Conservation (phyloP, 306 rosid genomes). For the barrel medic (Medicago truncatula) region MtrunA17r5.0-ANR NC_053045.1:34878501-34879000, state of each 20-base stretch:
- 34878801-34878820: neutral
- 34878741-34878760: neutral
- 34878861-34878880: neutral
- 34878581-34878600: neutral
- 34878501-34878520: neutral
- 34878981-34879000: constrained; percentile 22
- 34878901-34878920: constrained; percentile 97
- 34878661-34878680: neutral
- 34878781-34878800: constrained; percentile 8
- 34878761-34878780: neutral
- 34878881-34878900: constrained; percentile 91
- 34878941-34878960: constrained; percentile 80
- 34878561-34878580: neutral
- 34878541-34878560: neutral
- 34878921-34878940: constrained; percentile 93
- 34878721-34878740: neutral
- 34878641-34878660: neutral
- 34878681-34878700: neutral
- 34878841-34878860: neutral
- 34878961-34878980: neutral
- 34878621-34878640: neutral
- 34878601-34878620: neutral
- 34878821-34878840: neutral
- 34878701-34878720: neutral
- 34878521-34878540: neutral